Evolutionary conservation across 1,284 basidiomycete species (phyloP), one percentile per base, ranked within the genome.

Genomic region (Puccinia brachypodii): DNA sequence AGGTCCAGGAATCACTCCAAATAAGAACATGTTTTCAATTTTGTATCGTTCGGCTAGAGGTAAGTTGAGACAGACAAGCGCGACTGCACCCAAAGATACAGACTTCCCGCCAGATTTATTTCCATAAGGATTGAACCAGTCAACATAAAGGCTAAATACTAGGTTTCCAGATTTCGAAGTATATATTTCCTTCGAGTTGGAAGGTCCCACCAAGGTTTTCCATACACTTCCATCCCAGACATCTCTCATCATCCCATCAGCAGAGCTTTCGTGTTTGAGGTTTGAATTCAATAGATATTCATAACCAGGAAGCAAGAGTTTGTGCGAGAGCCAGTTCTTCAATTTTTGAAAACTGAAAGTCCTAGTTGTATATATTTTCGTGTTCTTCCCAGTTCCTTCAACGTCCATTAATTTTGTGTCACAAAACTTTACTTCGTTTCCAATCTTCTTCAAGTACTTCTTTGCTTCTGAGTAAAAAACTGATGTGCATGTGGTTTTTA

Each of bases 191-290:
- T 25, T 71, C 22, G 38, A 64, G 25, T 38, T 33, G 2, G 25
- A 22, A 31, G 44, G 38, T 11, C 38, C 33, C 19, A 36, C 13
- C 22, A 71, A 28, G 25, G 19, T 50, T 71, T 42, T 71, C 38
- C 68, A 71, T 13, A 71, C 68, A 71, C 16, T 44, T n/a, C 9
- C 68, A 71, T 71, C 68, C 68, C 68, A 71, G 0, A 71, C 22
- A n/a, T 71, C 60, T n/a, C n/a, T n/a, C 64, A 68, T 68, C 19
- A 16, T 68, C n/a, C 64, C 36, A 2, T 22, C 11, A 8, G 7
- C 11, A n/a, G 33, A n/a, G 33, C 19, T 36, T 38, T 66, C 19
- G 38, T 60, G 9, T 60, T 68, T 31, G 36, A 68, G 36, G n/a
- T 44, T 69, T 1, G 22, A 42, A 28, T 69, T 40, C 6, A 44